phyloP scores from a whole-genome alignment of 73 alveolate species.

The Diophrys appendiculata region DNA sequence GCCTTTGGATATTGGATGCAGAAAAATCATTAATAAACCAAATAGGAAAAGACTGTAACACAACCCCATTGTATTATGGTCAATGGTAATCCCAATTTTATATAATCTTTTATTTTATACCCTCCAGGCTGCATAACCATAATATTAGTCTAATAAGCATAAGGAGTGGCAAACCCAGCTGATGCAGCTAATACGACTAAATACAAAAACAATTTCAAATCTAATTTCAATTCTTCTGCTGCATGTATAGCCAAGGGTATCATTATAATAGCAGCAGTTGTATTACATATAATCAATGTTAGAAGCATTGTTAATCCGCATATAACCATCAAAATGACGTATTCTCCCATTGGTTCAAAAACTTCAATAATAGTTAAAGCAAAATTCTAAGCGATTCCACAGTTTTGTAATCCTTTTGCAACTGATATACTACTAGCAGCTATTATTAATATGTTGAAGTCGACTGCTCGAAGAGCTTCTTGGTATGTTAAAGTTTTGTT shows the following conservation, averaged over 20 bases:
- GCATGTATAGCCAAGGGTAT: background rate
- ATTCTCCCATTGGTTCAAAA: background rate
- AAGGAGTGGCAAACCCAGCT: conserved; percentile 4
- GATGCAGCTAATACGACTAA: background rate
- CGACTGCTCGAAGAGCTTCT: background rate
- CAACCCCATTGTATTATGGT: background rate
- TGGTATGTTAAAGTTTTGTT: background rate
- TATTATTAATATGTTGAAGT: background rate
- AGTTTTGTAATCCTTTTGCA: conserved; percentile 3
- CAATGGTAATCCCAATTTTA: conserved; percentile 1
- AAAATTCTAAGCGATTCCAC: background rate
- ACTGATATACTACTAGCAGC: background rate
- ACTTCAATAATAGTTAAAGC: background rate
- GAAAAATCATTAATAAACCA: background rate
- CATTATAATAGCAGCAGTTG: conserved; percentile 6
- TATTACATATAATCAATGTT: background rate
- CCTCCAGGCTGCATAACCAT: background rate
- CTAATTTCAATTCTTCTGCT: background rate
- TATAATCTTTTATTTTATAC: background rate
- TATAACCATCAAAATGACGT: background rate
- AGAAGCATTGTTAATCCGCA: background rate
- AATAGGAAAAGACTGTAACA: background rate
- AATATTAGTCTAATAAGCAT: background rate
- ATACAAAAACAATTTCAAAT: background rate
- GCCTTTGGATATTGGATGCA: too few relatives aligned